Percentiles rank a stretch among this genome's conserved stretches.
These are phyloP conservation scores for Phytophthora fragariaefolia DNA, from an alignment of 352 stramenopile species.

Conservation along the genomic window DNA sequence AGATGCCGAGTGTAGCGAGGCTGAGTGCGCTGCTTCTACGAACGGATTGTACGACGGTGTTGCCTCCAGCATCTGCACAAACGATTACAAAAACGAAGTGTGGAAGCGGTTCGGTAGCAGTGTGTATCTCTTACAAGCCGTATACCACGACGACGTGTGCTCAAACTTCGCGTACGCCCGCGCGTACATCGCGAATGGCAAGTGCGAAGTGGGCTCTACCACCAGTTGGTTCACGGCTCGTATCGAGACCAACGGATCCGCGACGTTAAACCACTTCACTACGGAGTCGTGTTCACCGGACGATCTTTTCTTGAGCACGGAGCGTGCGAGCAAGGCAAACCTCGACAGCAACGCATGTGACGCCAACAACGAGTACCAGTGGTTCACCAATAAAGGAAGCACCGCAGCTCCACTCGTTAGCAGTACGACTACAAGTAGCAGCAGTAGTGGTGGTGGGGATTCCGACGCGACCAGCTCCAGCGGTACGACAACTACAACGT, in stretches of 20 bases:
- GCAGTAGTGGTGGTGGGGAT: not conserved
- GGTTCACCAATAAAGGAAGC: slow-evolving; percentile 20
- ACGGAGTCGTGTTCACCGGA: slow-evolving; percentile 8
- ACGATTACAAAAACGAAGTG: slow-evolving; percentile 10
- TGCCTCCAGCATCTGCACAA: not conserved
- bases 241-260: slow-evolving; percentile 10
- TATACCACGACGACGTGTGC: slow-evolving; percentile 11
- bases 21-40: not conserved
- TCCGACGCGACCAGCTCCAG: not conserved
- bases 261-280: slow-evolving; percentile 1
- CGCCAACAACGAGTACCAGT: slow-evolving; percentile 5
- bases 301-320: slow-evolving; percentile 1
- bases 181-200: slow-evolving; percentile 8
- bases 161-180: slow-evolving; percentile 18
- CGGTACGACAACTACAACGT: not conserved
- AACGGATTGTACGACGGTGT: slow-evolving; percentile 9
- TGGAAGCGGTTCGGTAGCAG: slow-evolving; percentile 10
- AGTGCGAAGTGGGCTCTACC: slow-evolving; percentile 13
- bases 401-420: slow-evolving; percentile 34
- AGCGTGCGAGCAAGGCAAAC: not conserved
- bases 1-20: not conserved
- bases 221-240: not conserved
- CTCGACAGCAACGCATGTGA: slow-evolving; percentile 5
- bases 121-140: slow-evolving; percentile 10
- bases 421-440: not conserved